Evolutionary conservation across 495 filamentous ascomycete genomes (phyloP).

Genomic region (Aspergillus ostianus): DNA sequence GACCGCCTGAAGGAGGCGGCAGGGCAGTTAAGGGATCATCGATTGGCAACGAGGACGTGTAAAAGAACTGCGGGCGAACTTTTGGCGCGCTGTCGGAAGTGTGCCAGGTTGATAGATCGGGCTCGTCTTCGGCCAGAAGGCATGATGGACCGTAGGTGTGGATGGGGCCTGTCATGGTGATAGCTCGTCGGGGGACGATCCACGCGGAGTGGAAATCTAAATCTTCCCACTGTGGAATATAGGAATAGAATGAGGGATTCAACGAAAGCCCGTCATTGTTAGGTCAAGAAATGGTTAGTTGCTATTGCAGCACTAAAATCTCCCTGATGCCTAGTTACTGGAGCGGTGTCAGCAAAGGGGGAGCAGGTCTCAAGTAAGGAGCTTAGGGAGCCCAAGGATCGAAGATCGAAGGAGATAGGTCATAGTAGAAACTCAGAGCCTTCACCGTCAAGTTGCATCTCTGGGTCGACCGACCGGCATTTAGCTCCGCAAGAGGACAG

Average conservation of each 20-base stretch:
- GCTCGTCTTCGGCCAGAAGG: slow-evolving; percentile 42
- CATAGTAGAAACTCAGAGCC: neutral
- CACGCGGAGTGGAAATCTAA: neutral
- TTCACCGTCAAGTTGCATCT: neutral
- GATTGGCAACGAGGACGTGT: slow-evolving; percentile 70
- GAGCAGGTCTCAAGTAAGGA: slow-evolving; percentile 9
- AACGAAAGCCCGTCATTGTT: slow-evolving; percentile 2
- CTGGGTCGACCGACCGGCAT: slow-evolving; percentile 1
- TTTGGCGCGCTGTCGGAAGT: slow-evolving; percentile 38
- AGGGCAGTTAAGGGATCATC: slow-evolving; percentile 77
- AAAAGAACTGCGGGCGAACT: slow-evolving; percentile 74
- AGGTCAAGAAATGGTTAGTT: neutral
- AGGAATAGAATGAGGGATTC: neutral
- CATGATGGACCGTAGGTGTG: slow-evolving; percentile 58
- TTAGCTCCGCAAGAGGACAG: neutral
- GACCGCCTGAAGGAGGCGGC: slow-evolving; percentile 53
- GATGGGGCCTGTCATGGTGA: slow-evolving; percentile 44
- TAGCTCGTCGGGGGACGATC: neutral
- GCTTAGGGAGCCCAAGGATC: slow-evolving; percentile 2
- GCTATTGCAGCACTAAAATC: neutral
- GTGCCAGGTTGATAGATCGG: slow-evolving; percentile 32
- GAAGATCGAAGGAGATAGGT: neutral
- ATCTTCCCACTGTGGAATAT: neutral
- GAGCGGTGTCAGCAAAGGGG: slow-evolving; percentile 23
- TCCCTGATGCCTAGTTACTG: neutral